Percentiles rank a stretch among this genome's conserved stretches.
These are phyloP conservation scores for Chloridella minuta DNA, from an alignment of 352 stramenopile genomes.

Conservation along the genomic window DNA sequence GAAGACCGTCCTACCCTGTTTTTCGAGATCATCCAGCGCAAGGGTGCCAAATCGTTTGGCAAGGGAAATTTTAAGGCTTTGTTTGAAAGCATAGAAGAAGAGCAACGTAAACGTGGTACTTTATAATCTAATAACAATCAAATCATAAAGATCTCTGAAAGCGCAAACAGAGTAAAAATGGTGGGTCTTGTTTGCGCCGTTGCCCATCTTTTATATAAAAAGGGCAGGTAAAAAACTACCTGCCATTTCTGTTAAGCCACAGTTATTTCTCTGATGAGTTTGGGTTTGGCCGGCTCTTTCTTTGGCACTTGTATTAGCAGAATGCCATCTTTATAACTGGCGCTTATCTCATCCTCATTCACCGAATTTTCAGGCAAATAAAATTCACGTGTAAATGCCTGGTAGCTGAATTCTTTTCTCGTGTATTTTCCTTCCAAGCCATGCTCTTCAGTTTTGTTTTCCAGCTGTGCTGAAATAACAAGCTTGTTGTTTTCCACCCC, in stretches of 20 bases:
- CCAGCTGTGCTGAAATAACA: neutral
- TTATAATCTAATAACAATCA: too few relatives aligned
- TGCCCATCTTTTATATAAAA: too few relatives aligned
- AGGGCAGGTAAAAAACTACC: neutral
- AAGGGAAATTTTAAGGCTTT: slow-evolving; percentile 47
- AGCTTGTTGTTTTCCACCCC: neutral
- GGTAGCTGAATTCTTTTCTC: neutral
- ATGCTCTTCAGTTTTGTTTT: neutral
- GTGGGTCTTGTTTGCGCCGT: too few relatives aligned
- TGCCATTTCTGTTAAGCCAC: neutral
- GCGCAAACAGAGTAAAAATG: too few relatives aligned
- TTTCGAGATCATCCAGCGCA: slow-evolving; percentile 58
- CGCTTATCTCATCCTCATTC: neutral
- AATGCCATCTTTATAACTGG: neutral
- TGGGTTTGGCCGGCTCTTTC: neutral
- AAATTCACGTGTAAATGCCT: neutral
- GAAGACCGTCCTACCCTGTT: slow-evolving; percentile 45
- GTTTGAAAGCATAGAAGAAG: slow-evolving; percentile 42
- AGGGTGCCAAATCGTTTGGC: slow-evolving; percentile 44
- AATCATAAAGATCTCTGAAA: too few relatives aligned
- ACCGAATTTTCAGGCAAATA: neutral
- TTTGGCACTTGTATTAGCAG: neutral
- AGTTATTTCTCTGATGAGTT: neutral
- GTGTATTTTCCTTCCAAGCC: neutral
- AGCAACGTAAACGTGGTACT: too few relatives aligned